Evolutionary conservation across 768 basidiomycete species (phyloP).

Genomic region (Lenzites betulinus): DNA sequence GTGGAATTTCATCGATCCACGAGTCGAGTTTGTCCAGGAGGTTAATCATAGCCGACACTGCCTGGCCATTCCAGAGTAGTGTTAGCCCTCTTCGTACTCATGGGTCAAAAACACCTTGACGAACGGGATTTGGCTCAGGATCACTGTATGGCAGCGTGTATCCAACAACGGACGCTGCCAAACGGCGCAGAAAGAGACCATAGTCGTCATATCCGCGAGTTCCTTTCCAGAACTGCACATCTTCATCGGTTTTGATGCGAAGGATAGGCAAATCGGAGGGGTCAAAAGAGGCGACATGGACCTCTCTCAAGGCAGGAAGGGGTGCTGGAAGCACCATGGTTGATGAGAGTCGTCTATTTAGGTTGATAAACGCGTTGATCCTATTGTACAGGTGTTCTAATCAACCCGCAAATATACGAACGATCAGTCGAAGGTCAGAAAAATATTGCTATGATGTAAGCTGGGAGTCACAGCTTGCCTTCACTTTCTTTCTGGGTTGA

Average conservation of each 20-base stretch:
- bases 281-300: conserved; percentile 28
- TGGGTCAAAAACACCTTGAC: neutral
- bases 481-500: too few species aligned
- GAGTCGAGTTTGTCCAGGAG: conserved; percentile 66
- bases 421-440: too few species aligned
- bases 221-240: conserved; percentile 70
- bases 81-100: neutral
- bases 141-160: conserved; percentile 48
- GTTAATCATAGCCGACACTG: conserved; percentile 46
- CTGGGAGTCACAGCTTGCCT: too few species aligned
- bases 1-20: conserved; percentile 85
- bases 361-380: too few species aligned
- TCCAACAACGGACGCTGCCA: conserved; percentile 80
- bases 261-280: conserved; percentile 39
- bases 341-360: too few species aligned
- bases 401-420: too few species aligned
- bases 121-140: conserved; percentile 29
- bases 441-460: too few species aligned
- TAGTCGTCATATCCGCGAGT: conserved; percentile 76
- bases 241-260: conserved; percentile 71
- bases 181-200: conserved; percentile 68
- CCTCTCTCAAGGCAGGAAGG: conserved; percentile 35
- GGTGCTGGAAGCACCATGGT: neutral
- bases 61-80: conserved; percentile 35
- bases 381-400: too few species aligned